Base-by-base conservation (phyloP, 495 filamentous ascomycete genomes). In the Podospora bellae-mahoneyi region DNA sequence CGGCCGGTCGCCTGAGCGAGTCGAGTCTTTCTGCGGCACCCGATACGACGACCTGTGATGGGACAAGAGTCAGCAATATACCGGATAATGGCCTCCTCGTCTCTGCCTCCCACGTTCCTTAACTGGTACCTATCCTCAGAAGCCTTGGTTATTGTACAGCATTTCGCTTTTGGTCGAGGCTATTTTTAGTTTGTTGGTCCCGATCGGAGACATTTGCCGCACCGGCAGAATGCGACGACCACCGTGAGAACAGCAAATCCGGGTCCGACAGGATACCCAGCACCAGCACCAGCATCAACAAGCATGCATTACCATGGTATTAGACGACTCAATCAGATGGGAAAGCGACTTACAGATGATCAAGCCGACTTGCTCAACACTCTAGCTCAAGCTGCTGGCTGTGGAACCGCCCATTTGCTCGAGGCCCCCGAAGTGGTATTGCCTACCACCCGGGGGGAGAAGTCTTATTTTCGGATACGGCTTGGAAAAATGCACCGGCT, bases 221-320 rank as follows among this genome's bases (percentile, higher is more conserved):
- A 6, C 68, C 64, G 63, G 68, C 34, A 66, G 67, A 63, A 69
- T 69, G 20, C 58, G 6, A 23, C 61, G 39, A 53, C 28, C 44
- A 27, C 39, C 39, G 3, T 13, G 9, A 48, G 9, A 10, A 48
- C 15, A 10, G 6, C 39, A 48, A 48, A 48, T 16, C 15, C 15
- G 0, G 39, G 39, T 48, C 2, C 39, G 15, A 5, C 39, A 48
- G 39, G 13, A 10, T 5, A 48, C 9, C 9, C 39, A 48, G 9
- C 15, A 13, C 39, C 5, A 13, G 39, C 39, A 48, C 23, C 23
- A 48, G 39, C 1, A 48, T 4, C 30, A 32, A 5, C 30, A 32
- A 5, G 30, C 23, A 23, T 23, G 2, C 3, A 10, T 4, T 39
- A 6, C 34, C 34, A 16, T 48, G 39, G 9, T 3, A 48, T 48